Percentiles rank a stretch among this genome's conserved stretches.
phyloP scores from a whole-genome alignment of 1,284 basidiomycete genomes.

The Ceratobasidium sp. region DNA sequence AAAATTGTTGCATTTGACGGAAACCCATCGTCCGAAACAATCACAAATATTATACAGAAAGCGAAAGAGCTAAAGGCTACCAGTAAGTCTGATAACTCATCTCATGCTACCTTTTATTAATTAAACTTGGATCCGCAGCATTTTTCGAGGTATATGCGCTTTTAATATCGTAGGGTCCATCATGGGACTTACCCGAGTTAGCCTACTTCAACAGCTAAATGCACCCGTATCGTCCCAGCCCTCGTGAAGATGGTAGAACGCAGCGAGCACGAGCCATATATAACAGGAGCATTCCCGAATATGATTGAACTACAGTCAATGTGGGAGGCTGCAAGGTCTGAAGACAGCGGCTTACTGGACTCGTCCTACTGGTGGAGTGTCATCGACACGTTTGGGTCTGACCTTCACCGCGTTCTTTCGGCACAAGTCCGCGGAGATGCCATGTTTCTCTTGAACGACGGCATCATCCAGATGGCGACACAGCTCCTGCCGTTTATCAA shows the following conservation, averaged over 20 bases:
- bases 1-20: conserved; percentile 82
- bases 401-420: conserved; percentile 72
- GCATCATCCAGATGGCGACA: conserved; percentile 80
- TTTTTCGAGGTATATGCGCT: conserved; percentile 51
- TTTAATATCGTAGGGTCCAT: conserved; percentile 49
- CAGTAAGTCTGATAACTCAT: conserved; percentile 2
- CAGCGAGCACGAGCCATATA: conserved; percentile 46
- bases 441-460: conserved; percentile 71
- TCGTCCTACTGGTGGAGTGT: conserved; percentile 67
- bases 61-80: conserved; percentile 16
- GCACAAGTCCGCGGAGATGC: conserved; percentile 65
- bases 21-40: conserved; percentile 70
- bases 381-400: conserved; percentile 68
- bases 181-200: conserved; percentile 52
- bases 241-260: conserved; percentile 54
- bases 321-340: conserved; percentile 57
- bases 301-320: conserved; percentile 76
- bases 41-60: conserved; percentile 63
- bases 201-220: conserved; percentile 89
- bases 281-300: conserved; percentile 83
- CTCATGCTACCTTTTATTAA: not conserved
- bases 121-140: conserved; percentile 5
- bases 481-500: conserved; percentile 83
- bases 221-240: conserved; percentile 73
- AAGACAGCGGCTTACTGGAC: conserved; percentile 43